Conservation (phyloP, 2,329 filamentous ascomycete species). For the Pseudocercospora musae region DNA sequence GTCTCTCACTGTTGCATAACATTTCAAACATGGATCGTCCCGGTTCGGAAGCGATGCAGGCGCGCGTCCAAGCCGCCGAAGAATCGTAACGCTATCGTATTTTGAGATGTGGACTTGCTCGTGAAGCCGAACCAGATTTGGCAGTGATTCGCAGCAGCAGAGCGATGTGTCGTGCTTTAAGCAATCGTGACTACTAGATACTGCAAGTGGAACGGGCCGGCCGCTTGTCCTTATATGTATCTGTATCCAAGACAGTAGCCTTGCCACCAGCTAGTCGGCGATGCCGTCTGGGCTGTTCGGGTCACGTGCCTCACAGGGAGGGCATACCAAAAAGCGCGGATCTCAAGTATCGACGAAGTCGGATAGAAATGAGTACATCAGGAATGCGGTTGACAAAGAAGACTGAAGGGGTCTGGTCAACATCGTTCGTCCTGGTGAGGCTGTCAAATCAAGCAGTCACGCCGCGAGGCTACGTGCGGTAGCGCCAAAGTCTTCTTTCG, state of each 20-base stretch:
- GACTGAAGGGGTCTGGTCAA: not conserved
- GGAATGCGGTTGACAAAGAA: not conserved
- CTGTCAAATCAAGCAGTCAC: too few relatives aligned
- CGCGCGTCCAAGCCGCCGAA: conserved; percentile 5
- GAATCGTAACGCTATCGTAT: not conserved
- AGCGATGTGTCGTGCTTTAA: not conserved
- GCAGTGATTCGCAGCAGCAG: not conserved
- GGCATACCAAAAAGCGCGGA: too few relatives aligned
- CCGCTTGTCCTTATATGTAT: not conserved
- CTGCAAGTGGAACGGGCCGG: not conserved
- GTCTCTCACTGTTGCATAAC: not conserved
- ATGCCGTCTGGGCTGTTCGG: not conserved
- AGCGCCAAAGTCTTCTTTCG: too few relatives aligned
- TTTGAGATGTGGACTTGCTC: not conserved
- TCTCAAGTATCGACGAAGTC: not conserved
- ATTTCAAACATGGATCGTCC: not conserved
- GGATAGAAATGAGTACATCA: not conserved
- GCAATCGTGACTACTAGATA: too few relatives aligned
- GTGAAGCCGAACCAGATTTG: not conserved
- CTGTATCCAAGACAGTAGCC: not conserved
- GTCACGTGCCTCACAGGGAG: not conserved
- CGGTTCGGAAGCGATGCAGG: conserved; percentile 1
- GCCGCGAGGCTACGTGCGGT: too few relatives aligned
- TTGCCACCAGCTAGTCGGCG: not conserved
- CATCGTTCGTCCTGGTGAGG: too few relatives aligned